Evolutionary conservation across 2,329 filamentous ascomycete species (phyloP).

Genomic region (Leptographium lundbergii): DNA sequence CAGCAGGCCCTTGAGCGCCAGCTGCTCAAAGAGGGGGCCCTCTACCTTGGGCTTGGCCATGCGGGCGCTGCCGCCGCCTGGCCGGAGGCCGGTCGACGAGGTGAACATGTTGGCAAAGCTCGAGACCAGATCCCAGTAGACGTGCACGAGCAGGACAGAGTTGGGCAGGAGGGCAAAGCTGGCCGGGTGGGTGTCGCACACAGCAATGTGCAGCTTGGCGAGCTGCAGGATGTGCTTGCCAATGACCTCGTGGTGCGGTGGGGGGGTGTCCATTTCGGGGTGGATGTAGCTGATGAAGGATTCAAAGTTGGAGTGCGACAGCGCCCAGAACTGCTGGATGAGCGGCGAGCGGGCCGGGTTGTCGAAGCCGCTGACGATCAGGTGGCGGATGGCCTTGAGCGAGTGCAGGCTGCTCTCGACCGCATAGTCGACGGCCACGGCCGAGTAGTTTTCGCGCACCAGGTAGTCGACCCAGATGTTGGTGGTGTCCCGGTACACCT

Average conservation of each 20-base stretch:
- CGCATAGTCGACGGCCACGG: conserved; percentile 47
- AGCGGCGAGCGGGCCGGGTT: conserved; percentile 66
- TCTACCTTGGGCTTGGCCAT: conserved; percentile 35
- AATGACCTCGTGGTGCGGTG: conserved; percentile 47
- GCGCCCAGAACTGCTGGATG: conserved; percentile 67
- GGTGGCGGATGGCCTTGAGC: conserved; percentile 66
- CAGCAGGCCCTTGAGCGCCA: conserved; percentile 72
- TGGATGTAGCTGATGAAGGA: conserved; percentile 55
- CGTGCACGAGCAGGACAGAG: conserved; percentile 61
- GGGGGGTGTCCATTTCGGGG: conserved; percentile 32
- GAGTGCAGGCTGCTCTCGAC: conserved; percentile 68
- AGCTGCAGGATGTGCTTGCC: conserved; percentile 83
- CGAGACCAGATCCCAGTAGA: conserved; percentile 75
- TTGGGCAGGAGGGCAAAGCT: conserved; percentile 75
- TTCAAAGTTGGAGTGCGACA: conserved; percentile 68
- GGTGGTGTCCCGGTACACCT: conserved; percentile 66
- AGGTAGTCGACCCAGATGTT: conserved; percentile 54
- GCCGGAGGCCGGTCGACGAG: conserved; percentile 43
- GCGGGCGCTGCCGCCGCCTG: conserved; percentile 20
- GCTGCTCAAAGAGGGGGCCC: conserved; percentile 58
- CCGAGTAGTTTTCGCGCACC: conserved; percentile 30
- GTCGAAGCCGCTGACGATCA: conserved; percentile 73
- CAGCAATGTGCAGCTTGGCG: conserved; percentile 80
- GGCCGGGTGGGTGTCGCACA: conserved; percentile 66
- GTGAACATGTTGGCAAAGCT: conserved; percentile 65